Evolutionary conservation across 1,139 yeast species (phyloP), one percentile per base, ranked within the genome.

Genomic region (Yamadazyma dendronema): DNA sequence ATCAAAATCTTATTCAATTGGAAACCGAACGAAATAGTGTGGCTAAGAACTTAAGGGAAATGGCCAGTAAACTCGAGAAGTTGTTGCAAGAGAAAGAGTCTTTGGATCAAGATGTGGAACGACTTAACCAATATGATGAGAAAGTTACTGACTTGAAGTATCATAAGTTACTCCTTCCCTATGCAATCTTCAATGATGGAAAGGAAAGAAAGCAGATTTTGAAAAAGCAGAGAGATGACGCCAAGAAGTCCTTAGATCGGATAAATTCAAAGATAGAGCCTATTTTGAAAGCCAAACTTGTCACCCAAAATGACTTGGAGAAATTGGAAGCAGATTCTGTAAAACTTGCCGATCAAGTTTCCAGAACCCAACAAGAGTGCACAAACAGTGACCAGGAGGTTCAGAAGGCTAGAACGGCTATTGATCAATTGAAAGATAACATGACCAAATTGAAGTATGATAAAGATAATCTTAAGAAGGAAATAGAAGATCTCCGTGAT

Each of bases 101-200:
- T n/a, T 54, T 75, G 19, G 47, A 54, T 11, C 54, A 48, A 11
- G 72, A 66, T 40, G 75, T 72, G 0, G 57, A 60, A 36, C 62
- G 59, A 35, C 65, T 59, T 38, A 54, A 65, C 37, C 71, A 65
- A 28, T 71, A 61, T 39, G 65, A 71, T 45, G 61, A 59, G 22
- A 65, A 72, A 28, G 53, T 71, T 23, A 50, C 59, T 27, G 75
- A 77, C 32, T 60, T 81, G 8, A 67, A 66, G 10, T 56, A 65
- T 30, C 82, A 81, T 52, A 61, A 65, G 36, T 66, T 68, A 44
- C 58, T 82, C 27, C 54, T 81, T 26, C 89, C 89, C 0, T 82
- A 79, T 55, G 87, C 82, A 0, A 71, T 73, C 42, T 59, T 78
- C 3, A 75, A 77, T 35, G 84, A 79, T 37, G 64, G 74, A 41